phyloP scores from a whole-genome alignment of 2,329 filamentous ascomycete genomes.

The Ophiostoma ips region DNA sequence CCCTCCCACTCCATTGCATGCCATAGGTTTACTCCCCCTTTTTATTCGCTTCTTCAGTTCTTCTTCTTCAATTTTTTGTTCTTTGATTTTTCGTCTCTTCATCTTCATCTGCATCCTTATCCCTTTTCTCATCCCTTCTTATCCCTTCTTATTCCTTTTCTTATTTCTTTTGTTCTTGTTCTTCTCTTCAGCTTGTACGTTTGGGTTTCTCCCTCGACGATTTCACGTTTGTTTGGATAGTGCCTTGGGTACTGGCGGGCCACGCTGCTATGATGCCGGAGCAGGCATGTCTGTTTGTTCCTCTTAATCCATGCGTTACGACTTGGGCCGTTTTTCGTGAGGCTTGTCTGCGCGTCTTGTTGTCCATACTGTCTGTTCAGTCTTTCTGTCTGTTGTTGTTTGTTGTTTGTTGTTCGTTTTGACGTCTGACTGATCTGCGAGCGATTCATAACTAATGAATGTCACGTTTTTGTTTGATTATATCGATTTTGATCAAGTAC shows the following conservation, averaged over 20 bases:
- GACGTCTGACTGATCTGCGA: too few relatives aligned
- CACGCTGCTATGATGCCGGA: background rate
- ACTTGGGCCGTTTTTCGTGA: background rate
- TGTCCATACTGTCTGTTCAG: conserved; percentile 4
- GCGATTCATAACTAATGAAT: background rate
- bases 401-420: background rate
- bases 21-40: too few relatives aligned
- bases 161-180: background rate
- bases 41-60: too few relatives aligned
- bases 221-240: background rate
- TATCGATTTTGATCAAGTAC: too few relatives aligned
- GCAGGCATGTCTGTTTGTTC: background rate
- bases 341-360: background rate
- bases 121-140: background rate
- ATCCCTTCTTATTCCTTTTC: background rate
- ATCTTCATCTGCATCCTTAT: too few relatives aligned
- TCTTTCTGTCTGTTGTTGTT: conserved; percentile 11
- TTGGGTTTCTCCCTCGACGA: background rate
- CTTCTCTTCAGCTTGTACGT: background rate
- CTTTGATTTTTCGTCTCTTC: too few relatives aligned
- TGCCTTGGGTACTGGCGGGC: background rate
- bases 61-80: background rate
- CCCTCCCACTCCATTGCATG: background rate
- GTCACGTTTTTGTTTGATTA: too few relatives aligned
- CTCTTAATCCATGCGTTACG: background rate